phyloP scores from a whole-genome alignment of 78 protist species.

The Monosiga brevicollis region DNA sequence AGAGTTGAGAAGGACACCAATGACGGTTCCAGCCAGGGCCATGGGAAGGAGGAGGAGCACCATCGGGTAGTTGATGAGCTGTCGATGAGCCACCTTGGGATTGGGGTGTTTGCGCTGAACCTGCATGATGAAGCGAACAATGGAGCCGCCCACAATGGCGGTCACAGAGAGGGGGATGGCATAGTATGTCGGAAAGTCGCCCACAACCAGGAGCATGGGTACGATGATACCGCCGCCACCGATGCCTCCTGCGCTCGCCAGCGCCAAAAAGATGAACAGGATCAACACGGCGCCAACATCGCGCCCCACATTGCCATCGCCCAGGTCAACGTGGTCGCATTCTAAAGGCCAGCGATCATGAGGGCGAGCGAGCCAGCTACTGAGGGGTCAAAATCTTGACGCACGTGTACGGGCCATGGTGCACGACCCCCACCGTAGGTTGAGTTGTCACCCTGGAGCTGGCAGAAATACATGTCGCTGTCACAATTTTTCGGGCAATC shows the following conservation, averaged over 20 bases:
- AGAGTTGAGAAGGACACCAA: conserved; percentile 43
- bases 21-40: conserved; percentile 28
- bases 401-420: too few species aligned
- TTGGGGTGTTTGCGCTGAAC: conserved; percentile 11
- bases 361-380: too few species aligned
- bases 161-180: conserved; percentile 30
- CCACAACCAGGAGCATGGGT: conserved; percentile 25
- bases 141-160: conserved; percentile 33
- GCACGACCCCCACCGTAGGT: too few species aligned
- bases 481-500: too few species aligned
- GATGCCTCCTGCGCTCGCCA: conserved; percentile 25
- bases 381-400: too few species aligned
- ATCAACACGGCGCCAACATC: neutral
- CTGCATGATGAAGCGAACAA: neutral
- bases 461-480: too few species aligned
- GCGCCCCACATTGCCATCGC: neutral
- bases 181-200: conserved; percentile 12
- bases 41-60: conserved; percentile 28
- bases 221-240: conserved; percentile 63
- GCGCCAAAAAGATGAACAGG: neutral
- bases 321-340: neutral
- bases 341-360: too few species aligned
- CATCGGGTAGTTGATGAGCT: conserved; percentile 34
- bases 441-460: too few species aligned
- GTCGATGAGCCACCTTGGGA: neutral